Evolutionary conservation across 2,329 filamentous ascomycete species (phyloP), one percentile per base, ranked within the genome.

Genomic region (Elsinoe arachidis): DNA sequence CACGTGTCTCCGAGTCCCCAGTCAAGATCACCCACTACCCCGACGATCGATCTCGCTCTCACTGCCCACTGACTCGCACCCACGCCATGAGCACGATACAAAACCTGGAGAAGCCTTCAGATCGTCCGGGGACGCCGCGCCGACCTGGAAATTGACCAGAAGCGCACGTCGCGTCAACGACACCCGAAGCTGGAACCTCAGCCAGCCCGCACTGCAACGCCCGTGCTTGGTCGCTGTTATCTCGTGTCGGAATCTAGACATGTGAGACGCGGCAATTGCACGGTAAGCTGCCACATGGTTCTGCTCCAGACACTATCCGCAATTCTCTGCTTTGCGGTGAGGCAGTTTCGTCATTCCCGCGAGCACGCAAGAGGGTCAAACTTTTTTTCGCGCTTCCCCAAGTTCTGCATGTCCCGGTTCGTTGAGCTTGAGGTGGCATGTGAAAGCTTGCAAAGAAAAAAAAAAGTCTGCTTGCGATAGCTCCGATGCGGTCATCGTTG

Each of bases 271-370:
- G 44, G 44, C 44, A 49, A 49, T 17, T 49, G 44, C 15, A 10
- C 23, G 23, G 44, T 5, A 15, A 35, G 23, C 44, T 12, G 44
- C 14, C 30, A 33, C 30, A n/a, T 21, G 23, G 21, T 17, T n/a
- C 44, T 33, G 44, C 15, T 17, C 17, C 12, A 11, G 12, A 19
- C n/a, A 19, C 21, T 46, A 43, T 46, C 41, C 26, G 10, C 15
- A 10, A 14, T 12, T 17, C 17, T 47, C 44, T 15, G 3, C 26
- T 14, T n/a, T 10, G 12, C 14, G 5, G 12, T 51, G 46, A 51
- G 46, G 46, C 7, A 34, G 46, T 51, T 51, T 51, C 46, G 46
- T 51, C 46, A 51, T 51, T 51, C 46, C 46, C 23, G 46, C 26
- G 30, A 51, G 46, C 46, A 51, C 46, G 46, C 46, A 51, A 51